These are phyloP conservation scores for Hyaloscypha finlandica DNA, from an alignment of 495 filamentous ascomycete genomes.

Conservation along the genomic window DNA sequence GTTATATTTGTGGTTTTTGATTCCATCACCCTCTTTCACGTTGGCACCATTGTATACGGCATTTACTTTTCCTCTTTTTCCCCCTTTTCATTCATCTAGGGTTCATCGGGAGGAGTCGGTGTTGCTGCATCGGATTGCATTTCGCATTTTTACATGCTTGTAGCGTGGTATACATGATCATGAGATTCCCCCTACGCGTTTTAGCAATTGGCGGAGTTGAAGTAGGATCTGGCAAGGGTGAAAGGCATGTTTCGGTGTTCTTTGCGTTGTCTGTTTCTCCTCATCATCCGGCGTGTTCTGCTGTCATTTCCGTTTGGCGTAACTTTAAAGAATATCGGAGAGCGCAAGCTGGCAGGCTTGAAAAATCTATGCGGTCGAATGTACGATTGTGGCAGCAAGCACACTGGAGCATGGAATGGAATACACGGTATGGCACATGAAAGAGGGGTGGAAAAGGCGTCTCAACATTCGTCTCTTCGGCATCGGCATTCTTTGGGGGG, in stretches of 20 bases:
- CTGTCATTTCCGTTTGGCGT: conserved; percentile 35
- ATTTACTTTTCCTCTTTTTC: conserved; percentile 12
- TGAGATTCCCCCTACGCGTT: conserved; percentile 37
- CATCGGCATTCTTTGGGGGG: conserved; percentile 22
- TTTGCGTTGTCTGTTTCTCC: conserved; percentile 21
- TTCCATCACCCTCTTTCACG: conserved; percentile 18
- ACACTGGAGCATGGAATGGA: conserved; percentile 28
- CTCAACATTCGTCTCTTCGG: conserved; percentile 20
- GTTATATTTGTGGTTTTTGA: conserved; percentile 13
- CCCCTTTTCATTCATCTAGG: conserved; percentile 21
- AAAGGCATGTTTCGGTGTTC: conserved; percentile 33
- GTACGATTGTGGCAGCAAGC: conserved; percentile 20
- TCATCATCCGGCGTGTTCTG: conserved; percentile 27
- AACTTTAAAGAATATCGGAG: conserved; percentile 25
- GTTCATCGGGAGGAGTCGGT: conserved; percentile 28
- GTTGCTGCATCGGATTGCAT: conserved; percentile 31
- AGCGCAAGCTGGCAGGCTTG: conserved; percentile 37
- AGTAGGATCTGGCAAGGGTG: conserved; percentile 25
- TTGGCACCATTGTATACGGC: conserved; percentile 9
- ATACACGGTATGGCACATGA: conserved; percentile 28
- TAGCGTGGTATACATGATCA: conserved; percentile 36
- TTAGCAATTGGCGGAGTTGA: conserved; percentile 34
- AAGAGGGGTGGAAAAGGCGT: conserved; percentile 34
- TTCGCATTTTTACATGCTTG: conserved; percentile 32
- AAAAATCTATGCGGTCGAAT: conserved; percentile 23